phyloP scores from a whole-genome alignment of 768 basidiomycete species.

The Termitomyces sp. region DNA sequence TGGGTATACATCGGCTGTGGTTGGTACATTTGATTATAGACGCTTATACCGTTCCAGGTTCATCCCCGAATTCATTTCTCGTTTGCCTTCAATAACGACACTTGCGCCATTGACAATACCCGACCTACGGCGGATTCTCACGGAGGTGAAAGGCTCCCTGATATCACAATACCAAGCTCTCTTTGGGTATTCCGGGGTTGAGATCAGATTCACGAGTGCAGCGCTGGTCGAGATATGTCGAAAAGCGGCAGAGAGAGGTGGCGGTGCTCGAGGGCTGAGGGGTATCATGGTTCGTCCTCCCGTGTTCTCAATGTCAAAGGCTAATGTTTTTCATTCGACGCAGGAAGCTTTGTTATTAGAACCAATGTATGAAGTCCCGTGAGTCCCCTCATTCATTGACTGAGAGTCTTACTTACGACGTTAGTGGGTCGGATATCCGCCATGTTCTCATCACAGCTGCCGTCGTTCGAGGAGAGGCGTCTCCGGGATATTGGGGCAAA shows the following conservation, averaged over 20 bases:
- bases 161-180: slow-evolving; percentile 86
- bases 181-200: slow-evolving; percentile 80
- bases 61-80: slow-evolving; percentile 93
- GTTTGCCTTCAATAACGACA: slow-evolving; percentile 88
- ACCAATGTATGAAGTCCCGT: slow-evolving; percentile 92
- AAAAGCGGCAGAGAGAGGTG: slow-evolving; percentile 76
- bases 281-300: slow-evolving; percentile 70
- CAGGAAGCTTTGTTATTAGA: slow-evolving; percentile 83
- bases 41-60: slow-evolving; percentile 39
- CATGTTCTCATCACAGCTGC: slow-evolving; percentile 79
- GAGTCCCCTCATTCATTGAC: slow-evolving; percentile 32
- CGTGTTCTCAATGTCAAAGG: neutral
- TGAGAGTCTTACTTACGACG: neutral
- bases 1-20: slow-evolving; percentile 41
- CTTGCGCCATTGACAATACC: slow-evolving; percentile 72
- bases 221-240: slow-evolving; percentile 81
- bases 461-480: slow-evolving; percentile 59
- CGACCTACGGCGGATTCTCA: slow-evolving; percentile 87
- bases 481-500: slow-evolving; percentile 73
- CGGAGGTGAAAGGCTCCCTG: slow-evolving; percentile 88
- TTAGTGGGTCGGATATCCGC: slow-evolving; percentile 49
- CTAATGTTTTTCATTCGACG: neutral
- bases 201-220: slow-evolving; percentile 79
- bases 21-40: neutral
- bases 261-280: slow-evolving; percentile 86